A percentile compares a stretch with the other conserved stretches of the same genome.
phyloP scores from a whole-genome alignment of 2,329 filamentous ascomycete genomes.

The Diaporthe nobilis region DNA sequence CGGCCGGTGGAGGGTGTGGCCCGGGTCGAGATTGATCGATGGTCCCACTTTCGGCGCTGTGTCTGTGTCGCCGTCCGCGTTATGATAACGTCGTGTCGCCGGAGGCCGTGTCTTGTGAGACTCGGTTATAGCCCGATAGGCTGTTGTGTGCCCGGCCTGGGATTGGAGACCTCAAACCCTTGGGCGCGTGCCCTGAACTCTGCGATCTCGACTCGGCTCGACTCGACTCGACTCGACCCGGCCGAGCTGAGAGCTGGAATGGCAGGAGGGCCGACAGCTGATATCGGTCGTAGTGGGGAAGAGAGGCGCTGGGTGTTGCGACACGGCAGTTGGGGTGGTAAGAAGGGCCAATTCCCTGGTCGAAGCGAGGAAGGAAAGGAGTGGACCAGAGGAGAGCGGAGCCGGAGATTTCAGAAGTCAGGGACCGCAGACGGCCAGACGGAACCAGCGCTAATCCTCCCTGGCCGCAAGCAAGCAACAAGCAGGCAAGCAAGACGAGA shows the following conservation, averaged over 20 bases:
- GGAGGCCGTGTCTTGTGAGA: slow-evolving; percentile 17
- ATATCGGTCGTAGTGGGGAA: slow-evolving; percentile 15
- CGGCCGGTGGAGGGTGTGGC: slow-evolving; percentile 8
- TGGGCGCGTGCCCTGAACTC: slow-evolving; percentile 20
- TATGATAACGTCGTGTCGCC: slow-evolving; percentile 33
- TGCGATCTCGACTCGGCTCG: slow-evolving; percentile 27
- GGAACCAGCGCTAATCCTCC: slow-evolving; percentile 14
- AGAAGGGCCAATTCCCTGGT: slow-evolving; percentile 12
- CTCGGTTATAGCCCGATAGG: slow-evolving; percentile 9
- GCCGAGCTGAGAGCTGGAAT: background rate
- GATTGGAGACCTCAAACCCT: slow-evolving; percentile 31
- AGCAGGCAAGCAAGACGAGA: background rate
- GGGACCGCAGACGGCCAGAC: slow-evolving; percentile 11
- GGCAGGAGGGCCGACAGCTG: slow-evolving; percentile 5
- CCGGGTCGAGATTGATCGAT: slow-evolving; percentile 31
- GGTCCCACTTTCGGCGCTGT: slow-evolving; percentile 32
- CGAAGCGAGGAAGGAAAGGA: slow-evolving; percentile 15
- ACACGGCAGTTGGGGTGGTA: slow-evolving; percentile 16
- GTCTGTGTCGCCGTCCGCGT: slow-evolving; percentile 29
- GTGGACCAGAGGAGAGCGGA: slow-evolving; percentile 8
- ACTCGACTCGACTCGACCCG: slow-evolving; percentile 4
- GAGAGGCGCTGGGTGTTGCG: slow-evolving; percentile 7
- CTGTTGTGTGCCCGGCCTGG: slow-evolving; percentile 10
- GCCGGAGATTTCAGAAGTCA: slow-evolving; percentile 16
- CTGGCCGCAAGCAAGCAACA: slow-evolving; percentile 19